Conservation (phyloP, 177 flowering plant species). For the Vitis hybrid region DNA sequence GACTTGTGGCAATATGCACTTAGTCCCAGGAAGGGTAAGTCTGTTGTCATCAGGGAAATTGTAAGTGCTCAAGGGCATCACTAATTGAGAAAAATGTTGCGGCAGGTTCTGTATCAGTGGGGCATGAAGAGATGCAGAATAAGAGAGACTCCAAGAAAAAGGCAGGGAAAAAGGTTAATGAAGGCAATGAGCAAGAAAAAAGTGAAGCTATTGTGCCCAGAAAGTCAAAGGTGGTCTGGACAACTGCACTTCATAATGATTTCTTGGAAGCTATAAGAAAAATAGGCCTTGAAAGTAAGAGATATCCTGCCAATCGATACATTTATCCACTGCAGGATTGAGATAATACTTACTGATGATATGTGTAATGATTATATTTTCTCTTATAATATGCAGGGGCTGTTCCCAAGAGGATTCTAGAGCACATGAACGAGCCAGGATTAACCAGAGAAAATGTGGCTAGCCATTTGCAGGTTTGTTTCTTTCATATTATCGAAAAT, state of each 20-base stretch:
- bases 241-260: constrained; percentile 41
- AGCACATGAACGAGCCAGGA: constrained; percentile 4
- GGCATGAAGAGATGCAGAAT: constrained; percentile 9
- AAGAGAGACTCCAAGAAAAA: not conserved
- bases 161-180: not conserved
- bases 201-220: constrained; percentile 6
- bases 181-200: not conserved
- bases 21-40: constrained; percentile 18
- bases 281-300: constrained; percentile 55
- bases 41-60: constrained; percentile 2
- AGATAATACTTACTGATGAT: too few species aligned
- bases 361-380: too few species aligned
- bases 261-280: constrained; percentile 49
- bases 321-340: too few species aligned
- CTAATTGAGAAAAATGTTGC: not conserved
- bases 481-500: too few species aligned
- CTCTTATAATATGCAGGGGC: not conserved
- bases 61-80: not conserved
- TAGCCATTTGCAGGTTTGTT: not conserved
- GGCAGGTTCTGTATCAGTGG: constrained; percentile 12
- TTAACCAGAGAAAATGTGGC: constrained; percentile 8
- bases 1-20: constrained; percentile 52
- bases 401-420: constrained; percentile 8
- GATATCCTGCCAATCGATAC: not conserved
- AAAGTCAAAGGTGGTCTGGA: constrained; percentile 56